A percentile compares a stretch with the other conserved stretches of the same genome.
Evolutionary conservation across 2,329 filamentous ascomycete species (phyloP).

Genomic region (Xylaria sp.): DNA sequence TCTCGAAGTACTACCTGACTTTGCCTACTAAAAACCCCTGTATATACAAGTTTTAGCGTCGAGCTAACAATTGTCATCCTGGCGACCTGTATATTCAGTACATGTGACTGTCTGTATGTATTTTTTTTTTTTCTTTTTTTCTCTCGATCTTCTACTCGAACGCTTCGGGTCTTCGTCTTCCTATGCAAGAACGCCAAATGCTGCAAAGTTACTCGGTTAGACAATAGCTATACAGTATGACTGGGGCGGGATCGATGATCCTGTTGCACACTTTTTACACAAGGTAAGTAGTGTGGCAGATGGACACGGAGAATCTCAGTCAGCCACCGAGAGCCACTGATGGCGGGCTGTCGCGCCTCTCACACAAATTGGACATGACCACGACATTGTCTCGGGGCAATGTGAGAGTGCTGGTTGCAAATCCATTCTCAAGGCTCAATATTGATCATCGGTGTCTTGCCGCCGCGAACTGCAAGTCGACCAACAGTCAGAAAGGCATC

Average conservation of each 20-base stretch:
- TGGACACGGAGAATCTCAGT: constrained; percentile 3
- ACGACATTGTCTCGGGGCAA: not conserved
- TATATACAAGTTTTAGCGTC: too few relatives aligned
- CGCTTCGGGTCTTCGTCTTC: not conserved
- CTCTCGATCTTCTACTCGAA: too few relatives aligned
- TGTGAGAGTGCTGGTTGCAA: constrained; percentile 1
- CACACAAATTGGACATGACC: not conserved
- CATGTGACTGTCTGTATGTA: too few relatives aligned
- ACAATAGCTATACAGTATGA: constrained; percentile 14
- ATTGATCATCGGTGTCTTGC: constrained; percentile 1
- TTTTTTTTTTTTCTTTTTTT: too few relatives aligned
- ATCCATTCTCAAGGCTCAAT: not conserved
- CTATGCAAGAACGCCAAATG: not conserved
- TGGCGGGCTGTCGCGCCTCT: constrained; percentile 14
- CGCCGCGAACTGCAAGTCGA: not conserved
- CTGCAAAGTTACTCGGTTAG: not conserved
- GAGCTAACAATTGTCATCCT: too few relatives aligned
- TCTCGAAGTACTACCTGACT: too few relatives aligned
- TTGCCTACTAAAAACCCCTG: too few relatives aligned
- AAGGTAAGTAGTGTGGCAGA: too few relatives aligned
- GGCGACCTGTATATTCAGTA: too few relatives aligned
- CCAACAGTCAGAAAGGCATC: not conserved
- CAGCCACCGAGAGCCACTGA: constrained; percentile 2
- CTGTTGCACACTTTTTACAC: constrained; percentile 23
- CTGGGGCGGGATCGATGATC: constrained; percentile 31